These are phyloP conservation scores for Triglochin maritima DNA, from an alignment of 106 monocot genomes.

Conservation along the genomic window DNA sequence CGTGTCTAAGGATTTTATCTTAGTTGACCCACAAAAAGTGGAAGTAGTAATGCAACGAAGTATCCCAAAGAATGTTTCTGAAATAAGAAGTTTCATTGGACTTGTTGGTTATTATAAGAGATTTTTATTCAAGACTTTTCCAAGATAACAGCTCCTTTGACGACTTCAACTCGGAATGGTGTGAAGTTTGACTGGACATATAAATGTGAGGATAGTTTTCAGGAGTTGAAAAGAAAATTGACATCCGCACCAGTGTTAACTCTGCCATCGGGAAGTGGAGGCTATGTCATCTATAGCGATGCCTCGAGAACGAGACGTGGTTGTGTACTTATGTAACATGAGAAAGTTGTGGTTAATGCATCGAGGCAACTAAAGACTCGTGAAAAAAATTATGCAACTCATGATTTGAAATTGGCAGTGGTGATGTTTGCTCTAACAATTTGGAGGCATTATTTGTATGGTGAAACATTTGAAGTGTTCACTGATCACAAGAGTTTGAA, in stretches of 20 bases:
- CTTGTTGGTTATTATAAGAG: neutral
- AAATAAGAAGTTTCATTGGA: neutral
- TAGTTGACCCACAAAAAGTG: neutral
- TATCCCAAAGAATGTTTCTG: neutral
- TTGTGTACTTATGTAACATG: constrained; percentile 1
- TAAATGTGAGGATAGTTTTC: neutral
- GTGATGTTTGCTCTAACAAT: constrained; percentile 1
- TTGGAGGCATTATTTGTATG: constrained; percentile 7
- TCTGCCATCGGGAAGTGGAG: neutral
- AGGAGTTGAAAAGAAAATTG: neutral
- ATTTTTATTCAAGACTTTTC: neutral
- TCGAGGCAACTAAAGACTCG: neutral
- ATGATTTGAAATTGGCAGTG: constrained; percentile 1
- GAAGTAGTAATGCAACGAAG: neutral
- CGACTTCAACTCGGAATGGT: neutral
- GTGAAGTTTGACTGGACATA: neutral
- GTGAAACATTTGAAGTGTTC: neutral
- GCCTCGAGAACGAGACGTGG: neutral
- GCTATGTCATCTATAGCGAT: neutral
- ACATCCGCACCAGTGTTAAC: neutral
- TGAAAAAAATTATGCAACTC: constrained; percentile 1
- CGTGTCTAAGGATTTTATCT: neutral
- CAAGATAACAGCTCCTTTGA: neutral
- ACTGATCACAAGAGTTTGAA: constrained; percentile 11
- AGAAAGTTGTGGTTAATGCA: neutral